Percentiles rank a stretch among this genome's conserved stretches.
phyloP scores from a whole-genome alignment of 2,329 filamentous ascomycete species.

The Microcyclospora tardicrescens region DNA sequence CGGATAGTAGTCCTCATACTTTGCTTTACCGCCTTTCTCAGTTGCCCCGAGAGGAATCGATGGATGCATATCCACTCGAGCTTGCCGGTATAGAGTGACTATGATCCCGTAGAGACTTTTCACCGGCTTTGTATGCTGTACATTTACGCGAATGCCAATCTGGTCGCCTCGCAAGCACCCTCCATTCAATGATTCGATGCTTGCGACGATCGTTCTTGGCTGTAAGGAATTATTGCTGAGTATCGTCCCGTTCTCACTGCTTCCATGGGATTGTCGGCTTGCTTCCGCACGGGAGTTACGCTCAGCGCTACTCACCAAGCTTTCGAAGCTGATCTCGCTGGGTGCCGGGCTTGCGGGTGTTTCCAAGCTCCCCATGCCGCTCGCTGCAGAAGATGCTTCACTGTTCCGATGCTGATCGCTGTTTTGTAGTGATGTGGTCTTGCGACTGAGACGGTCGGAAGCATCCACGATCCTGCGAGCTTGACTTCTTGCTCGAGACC shows the following conservation, averaged over 20 bases:
- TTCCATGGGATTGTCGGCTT: conserved; percentile 3
- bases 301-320: conserved; percentile 7
- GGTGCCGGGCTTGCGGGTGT: conserved; percentile 31
- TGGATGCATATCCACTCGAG: conserved; percentile 71
- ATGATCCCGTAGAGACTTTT: conserved; percentile 89
- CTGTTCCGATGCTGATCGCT: conserved; percentile 15
- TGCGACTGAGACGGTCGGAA: conserved; percentile 14
- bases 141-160: conserved; percentile 63
- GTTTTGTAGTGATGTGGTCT: conserved; percentile 10
- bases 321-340: conserved; percentile 36
- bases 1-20: conserved; percentile 76
- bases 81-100: conserved; percentile 81
- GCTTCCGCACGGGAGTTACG: conserved; percentile 3
- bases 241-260: conserved; percentile 26
- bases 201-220: conserved; percentile 73
- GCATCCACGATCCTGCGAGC: conserved; percentile 17
- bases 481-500: conserved; percentile 40
- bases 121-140: conserved; percentile 79
- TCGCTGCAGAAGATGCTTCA: conserved; percentile 15
- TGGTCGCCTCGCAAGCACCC: conserved; percentile 79
- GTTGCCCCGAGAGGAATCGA: conserved; percentile 48
- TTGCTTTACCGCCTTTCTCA: conserved; percentile 52
- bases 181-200: conserved; percentile 66
- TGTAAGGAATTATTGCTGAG: conserved; percentile 42
- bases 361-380: conserved; percentile 17